Evolutionary conservation across 31 red algal species (phyloP), one percentile per base, ranked within the genome.

Genomic region (Odonthalia washingtoniensis): DNA sequence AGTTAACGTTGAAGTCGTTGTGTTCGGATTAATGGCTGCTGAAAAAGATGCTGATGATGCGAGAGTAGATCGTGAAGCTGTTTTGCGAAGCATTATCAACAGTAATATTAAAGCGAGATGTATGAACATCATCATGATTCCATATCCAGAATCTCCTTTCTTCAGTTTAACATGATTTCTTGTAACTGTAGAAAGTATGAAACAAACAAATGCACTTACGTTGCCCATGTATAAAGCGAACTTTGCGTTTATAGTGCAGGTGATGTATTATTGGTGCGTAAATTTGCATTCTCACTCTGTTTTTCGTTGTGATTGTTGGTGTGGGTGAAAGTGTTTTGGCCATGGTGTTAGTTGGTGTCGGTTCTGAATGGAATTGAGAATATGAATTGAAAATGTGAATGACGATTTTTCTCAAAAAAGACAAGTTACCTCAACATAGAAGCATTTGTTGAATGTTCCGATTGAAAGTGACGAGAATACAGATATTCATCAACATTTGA

Each of bases 151-250:
- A 37, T 90, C 78, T 63, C 78, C 78, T 70, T 83, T 90, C 32
- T 83, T 81, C 70, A 90, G 33, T 60, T 26, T 79, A 32, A 35
- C 40, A n/a, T 57, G 30, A 64, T 91, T 66, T 33, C 89, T 70
- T 40, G 65, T 43, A 16, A 72, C 81, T 2, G 81, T 81, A 6
- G 89, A 79, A 18, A 84, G 42, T 1, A 78, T 41, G 41, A 91
- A 85, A 30, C 49, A 72, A 14, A 91, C 30, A 0, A 85, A 49
- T 30, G 89, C 89, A 70, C 80, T 61, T 36, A 79, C 89, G 39
- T 91, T 91, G 40, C 89, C 89, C 67, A 91, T 80, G 63, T 85
- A 91, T 33, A 91, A 79, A 5, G 80, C 72, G 4, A 81, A 84
- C n/a, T 78, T 42, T 1, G 89, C 81, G 34, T 69, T 85, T 44